Evolutionary conservation across 2,329 filamentous ascomycete species (phyloP).

Genomic region (Penicillium sp.): DNA sequence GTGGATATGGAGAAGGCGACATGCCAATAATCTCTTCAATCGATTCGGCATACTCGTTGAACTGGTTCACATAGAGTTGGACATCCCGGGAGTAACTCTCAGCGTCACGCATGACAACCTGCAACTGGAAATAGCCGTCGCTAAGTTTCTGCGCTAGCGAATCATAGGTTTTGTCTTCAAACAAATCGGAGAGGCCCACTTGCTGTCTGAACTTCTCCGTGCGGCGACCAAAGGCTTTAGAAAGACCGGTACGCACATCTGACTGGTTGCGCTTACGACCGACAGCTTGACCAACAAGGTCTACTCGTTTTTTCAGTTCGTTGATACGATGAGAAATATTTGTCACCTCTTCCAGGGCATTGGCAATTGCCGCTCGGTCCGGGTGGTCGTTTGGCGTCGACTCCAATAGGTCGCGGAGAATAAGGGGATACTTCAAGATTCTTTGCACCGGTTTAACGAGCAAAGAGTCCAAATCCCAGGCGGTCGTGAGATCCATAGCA

Average conservation of each 20-base stretch:
- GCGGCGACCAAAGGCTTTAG: constrained; percentile 84
- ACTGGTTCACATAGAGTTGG: constrained; percentile 74
- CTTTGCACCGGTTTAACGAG: constrained; percentile 96
- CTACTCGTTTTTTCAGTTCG: constrained; percentile 90
- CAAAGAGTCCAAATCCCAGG: constrained; percentile 94
- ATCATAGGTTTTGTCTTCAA: constrained; percentile 79
- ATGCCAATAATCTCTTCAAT: constrained; percentile 78
- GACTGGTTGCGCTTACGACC: constrained; percentile 83
- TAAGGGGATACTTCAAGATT: constrained; percentile 86
- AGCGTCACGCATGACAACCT: constrained; percentile 90
- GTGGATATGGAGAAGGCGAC: constrained; percentile 68
- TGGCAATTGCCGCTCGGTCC: constrained; percentile 69
- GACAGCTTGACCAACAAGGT: constrained; percentile 87
- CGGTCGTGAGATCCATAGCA: constrained; percentile 84
- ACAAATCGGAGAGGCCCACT: constrained; percentile 61
- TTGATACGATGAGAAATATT: constrained; percentile 71
- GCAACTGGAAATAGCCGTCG: constrained; percentile 86
- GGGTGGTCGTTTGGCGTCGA: constrained; percentile 80
- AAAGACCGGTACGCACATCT: constrained; percentile 77
- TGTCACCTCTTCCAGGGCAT: constrained; percentile 67
- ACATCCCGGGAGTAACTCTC: constrained; percentile 86
- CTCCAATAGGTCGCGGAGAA: constrained; percentile 76
- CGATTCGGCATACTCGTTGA: constrained; percentile 74
- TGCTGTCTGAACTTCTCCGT: constrained; percentile 80
- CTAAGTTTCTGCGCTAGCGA: constrained; percentile 82